A percentile compares a stretch with the other conserved stretches of the same genome.
phyloP scores from a whole-genome alignment of 768 basidiomycete species.

The Amanita molliuscula region DNA sequence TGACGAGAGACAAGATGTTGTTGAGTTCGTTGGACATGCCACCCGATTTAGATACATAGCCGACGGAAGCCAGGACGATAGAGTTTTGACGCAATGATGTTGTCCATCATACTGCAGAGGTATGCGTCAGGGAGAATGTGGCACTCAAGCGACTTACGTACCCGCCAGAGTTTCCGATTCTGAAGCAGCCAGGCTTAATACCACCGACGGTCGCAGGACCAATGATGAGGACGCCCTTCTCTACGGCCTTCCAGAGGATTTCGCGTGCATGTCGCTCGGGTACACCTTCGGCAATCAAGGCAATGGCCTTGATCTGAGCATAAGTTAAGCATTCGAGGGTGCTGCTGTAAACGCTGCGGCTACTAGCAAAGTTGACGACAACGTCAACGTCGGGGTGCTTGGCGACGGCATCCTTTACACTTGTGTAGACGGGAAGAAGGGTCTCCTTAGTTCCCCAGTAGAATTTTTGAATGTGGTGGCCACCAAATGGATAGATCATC shows the following conservation, averaged over 20 bases:
- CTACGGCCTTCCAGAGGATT: constrained; percentile 80
- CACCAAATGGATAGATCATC: constrained; percentile 99
- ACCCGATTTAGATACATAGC: constrained; percentile 98
- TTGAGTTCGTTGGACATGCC: constrained; percentile 99
- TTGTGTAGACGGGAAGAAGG: constrained; percentile 94
- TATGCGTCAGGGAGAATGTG: constrained; percentile 5
- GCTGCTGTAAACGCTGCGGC: constrained; percentile 87
- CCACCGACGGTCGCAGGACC: constrained; percentile 98
- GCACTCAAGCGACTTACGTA: constrained; percentile 22
- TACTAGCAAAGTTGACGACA: constrained; percentile 95
- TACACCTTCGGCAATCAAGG: constrained; percentile 97
- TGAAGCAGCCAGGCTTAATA: constrained; percentile 99
- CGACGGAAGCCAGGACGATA: constrained; percentile 96
- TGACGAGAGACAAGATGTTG: constrained; percentile 94
- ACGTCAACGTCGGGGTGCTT: constrained; percentile 98
- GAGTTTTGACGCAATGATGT: constrained; percentile 97
- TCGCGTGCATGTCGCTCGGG: constrained; percentile 96
- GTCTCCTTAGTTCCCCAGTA: constrained; percentile 99
- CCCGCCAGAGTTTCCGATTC: constrained; percentile 99
- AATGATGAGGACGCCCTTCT: constrained; percentile 80
- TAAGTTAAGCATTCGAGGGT: constrained; percentile 83
- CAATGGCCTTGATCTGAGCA: constrained; percentile 51
- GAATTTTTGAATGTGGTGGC: constrained; percentile 99
- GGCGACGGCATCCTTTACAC: constrained; percentile 77
- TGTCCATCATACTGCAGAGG: constrained; percentile 89